Evolutionary conservation across 805 yeast genomes (phyloP).

Genomic region (Myxozyma geophila): DNA sequence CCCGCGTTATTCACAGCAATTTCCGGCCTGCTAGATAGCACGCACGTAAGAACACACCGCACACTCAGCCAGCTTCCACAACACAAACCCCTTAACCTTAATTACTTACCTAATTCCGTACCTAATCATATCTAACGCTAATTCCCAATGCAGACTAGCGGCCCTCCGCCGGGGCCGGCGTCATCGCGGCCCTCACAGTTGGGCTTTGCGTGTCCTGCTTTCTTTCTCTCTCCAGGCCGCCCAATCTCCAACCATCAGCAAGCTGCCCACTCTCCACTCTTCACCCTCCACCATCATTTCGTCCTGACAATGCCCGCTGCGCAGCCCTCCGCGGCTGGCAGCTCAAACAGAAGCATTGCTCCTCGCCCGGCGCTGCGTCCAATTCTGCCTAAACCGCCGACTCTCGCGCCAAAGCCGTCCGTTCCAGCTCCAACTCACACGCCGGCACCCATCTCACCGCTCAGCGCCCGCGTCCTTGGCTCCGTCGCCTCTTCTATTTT

Average conservation of each 20-base stretch:
- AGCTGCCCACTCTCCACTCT: constrained; percentile 16
- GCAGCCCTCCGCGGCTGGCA: constrained; percentile 20
- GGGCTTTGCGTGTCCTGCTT: constrained; percentile 3
- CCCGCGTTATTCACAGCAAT: no score
- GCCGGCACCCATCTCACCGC: constrained; percentile 14
- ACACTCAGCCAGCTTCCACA: no score
- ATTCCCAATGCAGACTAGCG: constrained; percentile 12
- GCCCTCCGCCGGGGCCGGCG: constrained; percentile 17
- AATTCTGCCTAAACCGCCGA: constrained; percentile 32
- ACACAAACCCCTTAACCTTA: no score
- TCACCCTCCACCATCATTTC: constrained; percentile 1
- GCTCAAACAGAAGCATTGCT: constrained; percentile 11
- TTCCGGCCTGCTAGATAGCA: no score
- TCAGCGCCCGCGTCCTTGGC: constrained; percentile 33
- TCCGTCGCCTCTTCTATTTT: constrained; percentile 37
- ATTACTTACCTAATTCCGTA: no score
- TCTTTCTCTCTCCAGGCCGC: constrained; percentile 8
- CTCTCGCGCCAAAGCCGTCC: constrained; percentile 19
- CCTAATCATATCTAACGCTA: not conserved
- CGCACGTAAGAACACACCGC: no score
- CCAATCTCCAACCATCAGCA: not conserved
- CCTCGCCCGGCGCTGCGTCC: constrained; percentile 35
- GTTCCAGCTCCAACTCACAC: constrained; percentile 10
- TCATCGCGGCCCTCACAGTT: constrained; percentile 14
- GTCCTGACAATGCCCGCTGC: constrained; percentile 8